These are phyloP conservation scores for Sutorius eximius DNA, from an alignment of 1,284 basidiomycete genomes.

Conservation along the genomic window DNA sequence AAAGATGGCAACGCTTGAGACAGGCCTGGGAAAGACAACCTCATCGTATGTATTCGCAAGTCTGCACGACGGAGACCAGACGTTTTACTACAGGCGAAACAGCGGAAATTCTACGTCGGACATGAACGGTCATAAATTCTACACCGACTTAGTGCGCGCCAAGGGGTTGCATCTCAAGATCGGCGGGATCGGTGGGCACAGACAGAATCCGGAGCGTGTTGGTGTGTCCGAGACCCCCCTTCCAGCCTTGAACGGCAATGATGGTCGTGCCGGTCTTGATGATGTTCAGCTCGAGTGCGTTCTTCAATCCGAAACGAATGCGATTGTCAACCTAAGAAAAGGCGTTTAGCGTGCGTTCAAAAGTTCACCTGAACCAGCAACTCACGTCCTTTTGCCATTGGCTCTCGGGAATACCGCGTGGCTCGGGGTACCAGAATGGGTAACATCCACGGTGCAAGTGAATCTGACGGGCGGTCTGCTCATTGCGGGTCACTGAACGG, in stretches of 20 bases:
- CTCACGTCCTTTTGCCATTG: constrained; percentile 98
- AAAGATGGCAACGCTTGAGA: background rate
- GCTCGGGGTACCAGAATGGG: constrained; percentile 95
- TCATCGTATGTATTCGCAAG: background rate
- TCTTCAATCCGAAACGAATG: constrained; percentile 87
- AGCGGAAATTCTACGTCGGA: constrained; percentile 14
- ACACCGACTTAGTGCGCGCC: constrained; percentile 34
- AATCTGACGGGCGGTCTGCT: constrained; percentile 94
- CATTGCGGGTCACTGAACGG: constrained; percentile 85
- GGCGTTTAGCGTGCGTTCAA: constrained; percentile 1
- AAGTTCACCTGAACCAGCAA: constrained; percentile 2
- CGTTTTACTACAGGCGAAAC: background rate
- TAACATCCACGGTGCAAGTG: constrained; percentile 98
- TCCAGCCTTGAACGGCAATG: constrained; percentile 98
- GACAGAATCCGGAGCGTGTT: constrained; percentile 79
- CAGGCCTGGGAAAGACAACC: background rate
- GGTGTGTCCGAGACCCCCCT: constrained; percentile 93
- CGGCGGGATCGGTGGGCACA: constrained; percentile 84
- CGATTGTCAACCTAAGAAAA: constrained; percentile 74
- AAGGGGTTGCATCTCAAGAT: constrained; percentile 78
- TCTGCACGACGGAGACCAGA: background rate
- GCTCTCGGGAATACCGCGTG: constrained; percentile 80
- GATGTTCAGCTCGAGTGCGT: constrained; percentile 85
- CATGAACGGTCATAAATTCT: background rate
- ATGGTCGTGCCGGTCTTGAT: constrained; percentile 90